Conservation (phyloP, 345 rosid species). For the Corchorus capsularis region DNA sequence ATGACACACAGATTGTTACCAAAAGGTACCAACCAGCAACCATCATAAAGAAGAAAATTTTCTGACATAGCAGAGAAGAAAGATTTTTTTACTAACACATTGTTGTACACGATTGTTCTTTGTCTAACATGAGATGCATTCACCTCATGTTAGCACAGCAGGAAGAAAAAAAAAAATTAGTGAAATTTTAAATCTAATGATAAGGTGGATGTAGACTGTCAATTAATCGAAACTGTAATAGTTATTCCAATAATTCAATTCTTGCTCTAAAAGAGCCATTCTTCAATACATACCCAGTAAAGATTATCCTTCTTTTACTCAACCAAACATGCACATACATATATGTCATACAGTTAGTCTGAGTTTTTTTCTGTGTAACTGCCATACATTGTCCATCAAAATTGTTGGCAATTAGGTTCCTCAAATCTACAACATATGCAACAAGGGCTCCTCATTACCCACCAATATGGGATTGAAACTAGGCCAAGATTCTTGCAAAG, state of each 20-base stretch:
- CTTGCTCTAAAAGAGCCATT: slow-evolving; percentile 52
- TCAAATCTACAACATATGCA: background rate
- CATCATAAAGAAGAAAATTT: slow-evolving; percentile 16
- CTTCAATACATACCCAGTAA: slow-evolving; percentile 25
- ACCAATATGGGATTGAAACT: background rate
- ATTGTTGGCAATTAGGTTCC: background rate
- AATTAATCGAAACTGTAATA: slow-evolving; percentile 10
- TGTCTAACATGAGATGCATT: slow-evolving; percentile 31
- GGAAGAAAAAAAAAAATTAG: slow-evolving; percentile 16
- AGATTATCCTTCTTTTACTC: background rate
- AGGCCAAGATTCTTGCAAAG: background rate
- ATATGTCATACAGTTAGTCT: background rate
- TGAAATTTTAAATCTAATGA: background rate
- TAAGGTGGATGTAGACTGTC: slow-evolving; percentile 24
- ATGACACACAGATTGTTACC: slow-evolving; percentile 17
- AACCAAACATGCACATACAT: background rate
- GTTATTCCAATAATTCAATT: slow-evolving; percentile 36
- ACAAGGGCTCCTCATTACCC: background rate
- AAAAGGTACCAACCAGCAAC: slow-evolving; percentile 24
- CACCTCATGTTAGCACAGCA: slow-evolving; percentile 20
- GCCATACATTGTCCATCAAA: background rate
- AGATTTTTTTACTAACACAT: slow-evolving; percentile 28
- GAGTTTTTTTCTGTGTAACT: background rate
- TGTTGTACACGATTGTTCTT: slow-evolving; percentile 39
- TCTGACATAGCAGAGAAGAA: slow-evolving; percentile 27